Evolutionary conservation across 2,329 filamentous ascomycete genomes (phyloP).

Genomic region (Pseudogymnoascus destructans): DNA sequence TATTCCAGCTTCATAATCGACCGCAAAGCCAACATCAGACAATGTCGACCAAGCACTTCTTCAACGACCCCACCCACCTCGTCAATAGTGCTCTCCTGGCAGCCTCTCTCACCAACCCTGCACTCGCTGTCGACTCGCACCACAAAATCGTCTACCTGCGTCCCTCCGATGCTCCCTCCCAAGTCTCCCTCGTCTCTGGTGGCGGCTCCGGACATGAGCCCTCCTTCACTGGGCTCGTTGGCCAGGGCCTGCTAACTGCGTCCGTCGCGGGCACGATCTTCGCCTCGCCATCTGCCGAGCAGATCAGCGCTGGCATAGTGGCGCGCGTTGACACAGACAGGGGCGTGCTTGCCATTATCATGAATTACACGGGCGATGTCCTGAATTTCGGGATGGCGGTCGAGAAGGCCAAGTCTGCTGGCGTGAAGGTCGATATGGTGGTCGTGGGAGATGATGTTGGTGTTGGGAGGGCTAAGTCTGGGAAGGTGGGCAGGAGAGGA

Average conservation of each 20-base stretch:
- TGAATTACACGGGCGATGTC: constrained; percentile 88
- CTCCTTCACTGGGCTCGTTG: constrained; percentile 75
- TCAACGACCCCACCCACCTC: constrained; percentile 68
- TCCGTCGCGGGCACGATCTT: constrained; percentile 82
- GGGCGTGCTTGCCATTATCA: constrained; percentile 80
- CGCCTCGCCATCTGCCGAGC: constrained; percentile 67
- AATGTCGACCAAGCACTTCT: constrained; percentile 68
- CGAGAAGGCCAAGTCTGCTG: constrained; percentile 76
- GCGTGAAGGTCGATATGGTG: constrained; percentile 71
- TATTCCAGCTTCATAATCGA: neutral
- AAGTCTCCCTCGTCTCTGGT: constrained; percentile 75
- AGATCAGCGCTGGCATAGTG: constrained; percentile 65
- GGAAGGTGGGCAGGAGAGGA: constrained; percentile 84
- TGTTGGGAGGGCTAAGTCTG: constrained; percentile 65
- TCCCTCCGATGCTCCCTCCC: constrained; percentile 36
- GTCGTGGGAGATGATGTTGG: constrained; percentile 88
- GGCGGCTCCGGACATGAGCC: constrained; percentile 88
- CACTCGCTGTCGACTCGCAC: constrained; percentile 59
- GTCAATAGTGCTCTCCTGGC: constrained; percentile 65
- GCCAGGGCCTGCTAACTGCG: constrained; percentile 64
- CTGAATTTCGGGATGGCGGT: constrained; percentile 90
- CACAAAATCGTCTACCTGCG: constrained; percentile 79
- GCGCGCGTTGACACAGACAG: constrained; percentile 55
- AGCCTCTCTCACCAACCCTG: constrained; percentile 73
- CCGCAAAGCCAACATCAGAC: constrained; percentile 9